Conservation (phyloP, 192 early-diverging fungal species). For the Lunasporangiospora selenospora region DNA sequence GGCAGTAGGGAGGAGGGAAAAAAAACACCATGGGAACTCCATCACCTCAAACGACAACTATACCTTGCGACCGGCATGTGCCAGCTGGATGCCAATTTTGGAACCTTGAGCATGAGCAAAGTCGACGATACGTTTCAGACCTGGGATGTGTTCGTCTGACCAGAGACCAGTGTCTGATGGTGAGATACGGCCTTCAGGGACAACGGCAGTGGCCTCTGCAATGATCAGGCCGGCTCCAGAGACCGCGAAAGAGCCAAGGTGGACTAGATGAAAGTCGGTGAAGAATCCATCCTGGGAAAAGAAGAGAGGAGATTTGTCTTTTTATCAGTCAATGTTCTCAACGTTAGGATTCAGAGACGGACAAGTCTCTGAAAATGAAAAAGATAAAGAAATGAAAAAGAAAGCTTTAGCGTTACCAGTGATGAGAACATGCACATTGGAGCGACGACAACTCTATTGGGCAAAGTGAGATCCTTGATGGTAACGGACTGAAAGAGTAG, state of each 20-base stretch:
- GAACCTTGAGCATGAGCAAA: conserved; percentile 69
- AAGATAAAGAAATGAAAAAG: too few relatives aligned
- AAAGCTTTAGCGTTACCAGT: too few relatives aligned
- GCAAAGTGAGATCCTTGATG: conserved; percentile 66
- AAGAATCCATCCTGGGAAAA: conserved; percentile 65
- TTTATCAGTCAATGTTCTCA: too few relatives aligned
- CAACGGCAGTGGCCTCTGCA: conserved; percentile 80
- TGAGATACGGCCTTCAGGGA: conserved; percentile 74
- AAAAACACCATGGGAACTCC: too few relatives aligned
- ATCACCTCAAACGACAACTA: too few relatives aligned
- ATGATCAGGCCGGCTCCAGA: conserved; percentile 82
- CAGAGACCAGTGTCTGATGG: conserved; percentile 83
- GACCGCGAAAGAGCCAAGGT: conserved; percentile 74
- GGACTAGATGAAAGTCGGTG: conserved; percentile 72
- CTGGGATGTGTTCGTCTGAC: conserved; percentile 80
- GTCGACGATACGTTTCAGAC: conserved; percentile 63
- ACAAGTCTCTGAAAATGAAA: too few relatives aligned
- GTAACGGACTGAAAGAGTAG: conserved; percentile 70
- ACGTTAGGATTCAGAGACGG: too few relatives aligned
- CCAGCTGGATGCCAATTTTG: conserved; percentile 77
- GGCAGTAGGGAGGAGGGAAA: too few relatives aligned
- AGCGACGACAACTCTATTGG: conserved; percentile 79
- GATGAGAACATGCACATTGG: conserved; percentile 86
- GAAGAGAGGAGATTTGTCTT: too few relatives aligned
- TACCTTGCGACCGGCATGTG: conserved; percentile 85